A percentile compares a stretch with the other conserved stretches of the same genome.
Conservation (phyloP, 176 grass and related monocot species). For the Carex myosuroides region DNA sequence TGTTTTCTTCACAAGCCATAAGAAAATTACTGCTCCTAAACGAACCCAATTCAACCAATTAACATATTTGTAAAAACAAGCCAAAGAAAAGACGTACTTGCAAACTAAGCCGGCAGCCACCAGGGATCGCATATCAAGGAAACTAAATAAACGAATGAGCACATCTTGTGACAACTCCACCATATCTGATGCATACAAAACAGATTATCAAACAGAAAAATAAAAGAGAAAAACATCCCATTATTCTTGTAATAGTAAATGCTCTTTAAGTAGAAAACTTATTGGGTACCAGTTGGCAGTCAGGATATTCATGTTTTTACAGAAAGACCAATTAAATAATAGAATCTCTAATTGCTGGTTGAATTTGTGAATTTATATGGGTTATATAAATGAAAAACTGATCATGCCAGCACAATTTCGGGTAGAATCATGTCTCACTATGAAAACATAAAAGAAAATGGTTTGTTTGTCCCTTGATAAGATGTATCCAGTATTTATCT, state of each 20-base stretch:
- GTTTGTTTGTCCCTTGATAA: neutral
- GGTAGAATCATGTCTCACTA: neutral
- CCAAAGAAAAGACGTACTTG: conserved; percentile 43
- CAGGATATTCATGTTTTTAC: conserved; percentile 5
- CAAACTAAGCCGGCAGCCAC: conserved; percentile 58
- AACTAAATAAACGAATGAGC: conserved; percentile 74
- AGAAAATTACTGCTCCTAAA: neutral
- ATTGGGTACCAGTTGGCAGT: conserved; percentile 8
- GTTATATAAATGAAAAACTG: neutral
- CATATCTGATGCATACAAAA: conserved; percentile 31
- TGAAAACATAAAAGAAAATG: neutral
- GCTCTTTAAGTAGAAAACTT: neutral
- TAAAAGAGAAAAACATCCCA: neutral
- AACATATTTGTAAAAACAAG: neutral
- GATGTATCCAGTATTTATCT: neutral
- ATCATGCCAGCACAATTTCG: neutral
- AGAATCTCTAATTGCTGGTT: neutral
- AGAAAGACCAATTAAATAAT: neutral
- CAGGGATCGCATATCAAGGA: conserved; percentile 70
- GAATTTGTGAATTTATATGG: neutral
- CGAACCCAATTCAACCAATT: neutral
- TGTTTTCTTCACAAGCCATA: neutral
- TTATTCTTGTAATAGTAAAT: neutral
- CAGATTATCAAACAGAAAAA: neutral
- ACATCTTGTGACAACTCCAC: conserved; percentile 54